Conservation (phyloP, 257 asterid species). For the Anisodus acutangulus region DNA sequence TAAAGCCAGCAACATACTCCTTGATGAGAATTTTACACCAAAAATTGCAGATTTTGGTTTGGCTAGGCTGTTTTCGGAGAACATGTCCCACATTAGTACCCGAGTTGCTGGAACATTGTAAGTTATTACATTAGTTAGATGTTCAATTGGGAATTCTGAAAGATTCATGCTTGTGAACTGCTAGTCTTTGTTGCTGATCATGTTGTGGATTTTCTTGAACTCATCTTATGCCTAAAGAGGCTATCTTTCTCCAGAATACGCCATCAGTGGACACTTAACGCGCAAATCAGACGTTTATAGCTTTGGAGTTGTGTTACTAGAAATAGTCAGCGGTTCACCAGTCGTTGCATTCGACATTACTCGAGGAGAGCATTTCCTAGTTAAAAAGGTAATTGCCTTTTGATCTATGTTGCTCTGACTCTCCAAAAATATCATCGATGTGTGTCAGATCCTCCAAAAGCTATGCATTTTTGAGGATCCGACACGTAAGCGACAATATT, state of each 20-base stretch:
- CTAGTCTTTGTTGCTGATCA: slow-evolving; percentile 33
- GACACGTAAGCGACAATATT: too few relatives aligned
- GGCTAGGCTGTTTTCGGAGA: slow-evolving; percentile 65
- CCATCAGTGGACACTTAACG: slow-evolving; percentile 73
- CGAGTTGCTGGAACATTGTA: slow-evolving; percentile 89
- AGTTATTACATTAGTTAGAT: slow-evolving; percentile 35
- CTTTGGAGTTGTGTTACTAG: slow-evolving; percentile 76
- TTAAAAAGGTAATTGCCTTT: slow-evolving; percentile 56
- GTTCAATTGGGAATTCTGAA: background rate
- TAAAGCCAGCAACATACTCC: slow-evolving; percentile 74
- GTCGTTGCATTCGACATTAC: slow-evolving; percentile 63
- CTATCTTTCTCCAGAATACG: slow-evolving; percentile 84
- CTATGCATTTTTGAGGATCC: too few relatives aligned
- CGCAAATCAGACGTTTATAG: slow-evolving; percentile 84
- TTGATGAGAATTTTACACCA: slow-evolving; percentile 64
- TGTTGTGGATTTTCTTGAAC: slow-evolving; percentile 26
- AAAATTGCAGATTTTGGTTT: slow-evolving; percentile 81
- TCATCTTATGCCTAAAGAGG: slow-evolving; percentile 52
- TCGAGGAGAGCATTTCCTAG: slow-evolving; percentile 73
- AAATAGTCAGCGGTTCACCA: slow-evolving; percentile 62
- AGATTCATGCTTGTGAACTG: background rate
- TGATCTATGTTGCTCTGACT: too few relatives aligned
- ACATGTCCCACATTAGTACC: slow-evolving; percentile 68
- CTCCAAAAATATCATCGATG: too few relatives aligned
- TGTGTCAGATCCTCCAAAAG: too few relatives aligned